Base-by-base conservation (phyloP, 345 rosid species). In the Eucalyptus pumila region DNA sequence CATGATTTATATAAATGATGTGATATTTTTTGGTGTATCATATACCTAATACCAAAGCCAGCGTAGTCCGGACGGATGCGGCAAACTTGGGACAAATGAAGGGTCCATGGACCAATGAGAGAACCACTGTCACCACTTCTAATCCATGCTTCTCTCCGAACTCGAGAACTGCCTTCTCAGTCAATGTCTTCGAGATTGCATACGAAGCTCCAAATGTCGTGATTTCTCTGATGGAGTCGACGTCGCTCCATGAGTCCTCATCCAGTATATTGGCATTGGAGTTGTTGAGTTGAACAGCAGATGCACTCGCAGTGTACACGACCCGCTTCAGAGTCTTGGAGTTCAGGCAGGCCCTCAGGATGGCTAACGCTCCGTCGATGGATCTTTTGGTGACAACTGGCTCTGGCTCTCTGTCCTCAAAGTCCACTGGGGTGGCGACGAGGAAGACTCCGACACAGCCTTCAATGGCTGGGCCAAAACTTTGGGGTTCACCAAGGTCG, bases 261-360 rank as follows among this genome's bases (percentile, higher is more conserved):
- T 93, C 95, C 90, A 88, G 40, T 8, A 48, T 42, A 4, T 91
- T 86, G 42, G 40, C 45, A n/a, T 21, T 86, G 11, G 42, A 87
- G 45, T 24, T 58, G 52, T 76, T 91, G 17, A 62, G 10, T 34
- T 0, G 4, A 37, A 90, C 91, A 2, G 94, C 85, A 1, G 93
- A 26, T 14, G 88, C 54, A 37, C 97, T 96, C 7, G 97, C 94
- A 76, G 97, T 95, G 93, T 94, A 97, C 11, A 96, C 93, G 2
- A 95, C 92, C 11, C 95, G 91, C 89, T 93, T 94, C 52, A 96
- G 95, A 3, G 96, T 94, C 86, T 91, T 93, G 30, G 95, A 88
- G 19, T 93, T 91, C 86, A 92, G 49, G 92, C 95, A 95, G 9
- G 96, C 90, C 65, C 92, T 94, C 9, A 96, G 54, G 81, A 96